Conservation (phyloP, 768 basidiomycete genomes). For the Ramaria rubella region DNA sequence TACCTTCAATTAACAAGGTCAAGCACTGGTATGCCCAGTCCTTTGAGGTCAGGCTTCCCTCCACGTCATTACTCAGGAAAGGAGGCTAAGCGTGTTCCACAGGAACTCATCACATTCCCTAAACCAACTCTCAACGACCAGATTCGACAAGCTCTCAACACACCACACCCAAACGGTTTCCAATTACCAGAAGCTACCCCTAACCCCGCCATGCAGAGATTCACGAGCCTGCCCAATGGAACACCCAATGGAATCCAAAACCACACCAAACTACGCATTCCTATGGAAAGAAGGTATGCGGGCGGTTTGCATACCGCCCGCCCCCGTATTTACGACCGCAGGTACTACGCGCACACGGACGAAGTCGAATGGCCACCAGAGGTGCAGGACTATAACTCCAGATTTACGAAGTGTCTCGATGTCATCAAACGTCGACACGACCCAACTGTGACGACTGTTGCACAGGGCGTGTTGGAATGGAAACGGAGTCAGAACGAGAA, state of each 20-base stretch:
- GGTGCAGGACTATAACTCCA: constrained; percentile 85
- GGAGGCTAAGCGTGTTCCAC: neutral
- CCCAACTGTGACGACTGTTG: constrained; percentile 95
- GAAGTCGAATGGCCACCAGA: constrained; percentile 82
- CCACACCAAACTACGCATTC: constrained; percentile 65
- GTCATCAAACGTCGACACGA: constrained; percentile 93
- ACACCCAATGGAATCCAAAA: constrained; percentile 42
- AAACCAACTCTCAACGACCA: constrained; percentile 61
- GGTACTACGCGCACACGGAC: constrained; percentile 80
- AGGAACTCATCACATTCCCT: constrained; percentile 91
- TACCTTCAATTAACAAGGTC: constrained; percentile 90
- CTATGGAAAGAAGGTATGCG: constrained; percentile 73
- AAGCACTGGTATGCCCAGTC: constrained; percentile 99
- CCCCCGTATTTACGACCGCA: constrained; percentile 25
- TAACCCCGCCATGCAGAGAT: constrained; percentile 65
- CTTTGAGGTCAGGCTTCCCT: constrained; percentile 67
- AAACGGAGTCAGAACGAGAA: constrained; percentile 66
- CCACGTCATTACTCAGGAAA: neutral
- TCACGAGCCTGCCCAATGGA: constrained; percentile 27
- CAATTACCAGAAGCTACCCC: constrained; percentile 67
- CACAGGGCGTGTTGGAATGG: constrained; percentile 96
- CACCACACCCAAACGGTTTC: constrained; percentile 37
- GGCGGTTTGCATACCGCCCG: constrained; percentile 7
- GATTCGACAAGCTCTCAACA: constrained; percentile 60
- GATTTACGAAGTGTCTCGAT: constrained; percentile 82